Evolutionary conservation across 2,329 filamentous ascomycete species (phyloP).

Genomic region (Cercospora berteroae): DNA sequence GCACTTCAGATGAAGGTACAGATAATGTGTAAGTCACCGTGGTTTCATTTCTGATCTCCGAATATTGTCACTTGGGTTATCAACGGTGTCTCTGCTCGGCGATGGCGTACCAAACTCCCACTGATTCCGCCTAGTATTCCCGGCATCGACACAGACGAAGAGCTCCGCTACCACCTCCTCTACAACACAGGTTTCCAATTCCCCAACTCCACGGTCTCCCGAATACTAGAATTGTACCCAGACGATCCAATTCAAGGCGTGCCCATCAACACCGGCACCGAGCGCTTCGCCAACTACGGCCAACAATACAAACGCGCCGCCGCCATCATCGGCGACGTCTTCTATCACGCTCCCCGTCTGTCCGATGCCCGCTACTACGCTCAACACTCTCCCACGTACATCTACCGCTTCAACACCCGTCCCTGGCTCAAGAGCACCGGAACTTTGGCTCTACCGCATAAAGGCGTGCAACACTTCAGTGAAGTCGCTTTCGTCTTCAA

Average conservation of each 20-base stretch:
- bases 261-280: constrained; percentile 43
- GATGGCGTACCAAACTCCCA: not conserved
- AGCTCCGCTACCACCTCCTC: constrained; percentile 20
- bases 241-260: constrained; percentile 52
- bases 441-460: constrained; percentile 38
- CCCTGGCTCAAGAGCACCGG: constrained; percentile 40
- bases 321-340: constrained; percentile 55
- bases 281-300: constrained; percentile 41
- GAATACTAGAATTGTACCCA: constrained; percentile 45
- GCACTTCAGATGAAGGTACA: constrained; percentile 65
- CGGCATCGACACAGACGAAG: constrained; percentile 47
- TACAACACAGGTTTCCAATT: constrained; percentile 24
- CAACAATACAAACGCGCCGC: constrained; percentile 54
- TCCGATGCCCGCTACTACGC: constrained; percentile 54
- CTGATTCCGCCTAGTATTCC: constrained; percentile 38
- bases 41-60: not conserved
- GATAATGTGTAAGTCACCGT: constrained; percentile 46
- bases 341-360: constrained; percentile 57
- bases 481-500: constrained; percentile 46
- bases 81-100: not conserved
- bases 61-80: not conserved
- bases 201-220: constrained; percentile 23
- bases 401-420: constrained; percentile 62
- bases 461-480: constrained; percentile 56
- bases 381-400: constrained; percentile 53